Conservation (phyloP, 495 filamentous ascomycete genomes). For the Baudoinia panamericana region DNA sequence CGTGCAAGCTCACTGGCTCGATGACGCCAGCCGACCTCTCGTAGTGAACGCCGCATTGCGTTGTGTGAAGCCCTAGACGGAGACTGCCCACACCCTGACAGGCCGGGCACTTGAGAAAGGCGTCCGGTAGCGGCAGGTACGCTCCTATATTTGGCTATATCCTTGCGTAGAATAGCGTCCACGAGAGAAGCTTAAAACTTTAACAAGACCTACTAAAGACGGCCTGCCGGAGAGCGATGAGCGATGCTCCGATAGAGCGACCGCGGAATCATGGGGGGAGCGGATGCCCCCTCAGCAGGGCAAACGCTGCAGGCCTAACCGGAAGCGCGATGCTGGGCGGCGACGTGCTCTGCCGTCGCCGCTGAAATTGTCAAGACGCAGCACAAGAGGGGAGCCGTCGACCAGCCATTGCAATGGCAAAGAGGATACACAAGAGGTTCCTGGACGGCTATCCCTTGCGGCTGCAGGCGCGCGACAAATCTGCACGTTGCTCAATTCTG, state of each 20-base stretch:
- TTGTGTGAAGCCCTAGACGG: slow-evolving; percentile 10
- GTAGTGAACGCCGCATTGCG: slow-evolving; percentile 15
- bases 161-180: slow-evolving; percentile 7
- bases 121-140: slow-evolving; percentile 9
- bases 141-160: slow-evolving; percentile 13
- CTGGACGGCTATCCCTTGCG: slow-evolving; percentile 13
- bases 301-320: not conserved
- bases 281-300: too few species aligned
- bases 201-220: slow-evolving; percentile 10
- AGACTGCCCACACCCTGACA: not conserved
- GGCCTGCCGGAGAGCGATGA: not conserved
- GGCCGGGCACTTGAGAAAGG: too few species aligned
- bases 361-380: slow-evolving; percentile 2
- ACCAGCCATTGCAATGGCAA: slow-evolving; percentile 11
- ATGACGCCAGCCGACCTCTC: slow-evolving; percentile 15
- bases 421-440: slow-evolving; percentile 12
- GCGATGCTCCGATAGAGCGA: too few species aligned
- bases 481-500: slow-evolving; percentile 7
- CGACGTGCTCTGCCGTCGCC: too few species aligned
- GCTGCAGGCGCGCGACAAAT: slow-evolving; percentile 12
- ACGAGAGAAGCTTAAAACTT: slow-evolving; percentile 18
- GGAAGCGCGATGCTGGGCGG: not conserved
- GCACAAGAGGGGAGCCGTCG: slow-evolving; percentile 14
- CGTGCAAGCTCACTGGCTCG: slow-evolving; percentile 15
- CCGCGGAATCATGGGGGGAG: too few species aligned